Base-by-base conservation (phyloP, 257 asterid species). In the Plantago ovata region DNA sequence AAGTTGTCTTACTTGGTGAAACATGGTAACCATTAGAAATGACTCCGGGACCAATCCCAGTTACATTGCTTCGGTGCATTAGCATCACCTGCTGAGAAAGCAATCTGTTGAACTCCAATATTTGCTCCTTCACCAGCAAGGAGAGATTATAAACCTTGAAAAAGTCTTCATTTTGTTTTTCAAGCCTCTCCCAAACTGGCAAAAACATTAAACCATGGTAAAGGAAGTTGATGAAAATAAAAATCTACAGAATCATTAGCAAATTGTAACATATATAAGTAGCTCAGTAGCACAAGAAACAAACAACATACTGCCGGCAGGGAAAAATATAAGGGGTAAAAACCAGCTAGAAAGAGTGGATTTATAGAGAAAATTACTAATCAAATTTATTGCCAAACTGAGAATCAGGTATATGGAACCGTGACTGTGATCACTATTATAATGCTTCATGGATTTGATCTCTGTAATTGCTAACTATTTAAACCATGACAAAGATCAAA, bases 131-230 rank as follows among this genome's bases (percentile, higher is more conserved):
- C 66, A 87, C 89, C 75, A 77, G 61, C 78, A 87, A 59, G 62
- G 79, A 79, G 38, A 85, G 74, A 65, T 81, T 80, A 70, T 92
- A 92, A 56, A 87, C 93, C 78, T 77, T 72, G 74, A 92, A 88
- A 72, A 92, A 87, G 1, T 81, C 95, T 42, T 60, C 90, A 73
- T 92, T 81, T 71, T 85, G 84, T 61, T 79, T 77, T 72, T 87
- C 95, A 60, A 92, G 94, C 73, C 71, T 80, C 74, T 74, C 82
- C 98, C 98, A 92, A 63, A 92, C 98, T 92, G 87, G 67, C 78
- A 72, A 63, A 69, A 43, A 18, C 46, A 72, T 28, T 47, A 67
- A 6, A 49, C 42, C 24, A 53, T 15, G 62, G 66, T 53, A 53
- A 62, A 38, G 49, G 43, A 56, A 68, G 41, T n/a, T 38, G 64